Percentiles rank a stretch among this genome's conserved stretches.
These are phyloP conservation scores for Nannochloropsis gaditana DNA, from an alignment of 108 stramenopile species.

Conservation along the genomic window DNA sequence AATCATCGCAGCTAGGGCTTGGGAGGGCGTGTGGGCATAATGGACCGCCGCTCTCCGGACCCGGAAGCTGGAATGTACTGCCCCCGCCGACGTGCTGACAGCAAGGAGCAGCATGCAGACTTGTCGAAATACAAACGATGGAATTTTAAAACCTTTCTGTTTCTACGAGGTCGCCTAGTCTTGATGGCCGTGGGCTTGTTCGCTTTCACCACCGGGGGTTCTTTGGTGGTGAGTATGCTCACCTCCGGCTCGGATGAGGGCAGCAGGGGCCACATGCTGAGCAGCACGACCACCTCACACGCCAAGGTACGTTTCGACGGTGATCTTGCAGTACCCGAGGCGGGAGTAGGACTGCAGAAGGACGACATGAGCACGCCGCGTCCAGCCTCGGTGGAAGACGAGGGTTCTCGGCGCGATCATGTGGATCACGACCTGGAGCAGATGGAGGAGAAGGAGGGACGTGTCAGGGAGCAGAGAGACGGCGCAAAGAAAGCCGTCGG, in stretches of 20 bases:
- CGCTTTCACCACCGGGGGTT: not conserved
- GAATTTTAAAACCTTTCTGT: not conserved
- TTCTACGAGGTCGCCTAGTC: not conserved
- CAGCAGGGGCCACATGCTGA: not conserved
- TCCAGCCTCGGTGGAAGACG: not conserved
- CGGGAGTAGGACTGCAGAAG: not conserved
- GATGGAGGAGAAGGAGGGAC: not conserved
- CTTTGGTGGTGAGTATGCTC: not conserved
- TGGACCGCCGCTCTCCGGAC: not conserved
- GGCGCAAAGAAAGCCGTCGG: too few relatives aligned
- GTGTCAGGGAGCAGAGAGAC: too few relatives aligned
- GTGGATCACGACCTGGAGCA: not conserved
- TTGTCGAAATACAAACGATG: not conserved
- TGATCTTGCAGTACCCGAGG: too few relatives aligned
- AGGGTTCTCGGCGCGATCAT: not conserved
- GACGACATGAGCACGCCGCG: not conserved
- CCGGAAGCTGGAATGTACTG: constrained; percentile 8
- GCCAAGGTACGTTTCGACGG: too few relatives aligned
- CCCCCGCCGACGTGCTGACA: not conserved
- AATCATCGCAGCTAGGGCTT: too few relatives aligned
- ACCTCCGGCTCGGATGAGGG: not conserved
- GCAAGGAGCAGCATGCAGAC: not conserved
- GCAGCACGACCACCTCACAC: not conserved
- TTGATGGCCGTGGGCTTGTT: not conserved
- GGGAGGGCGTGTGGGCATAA: not conserved